phyloP scores from a whole-genome alignment of 1,284 basidiomycete genomes.

The Mycosarcoma maydis region DNA sequence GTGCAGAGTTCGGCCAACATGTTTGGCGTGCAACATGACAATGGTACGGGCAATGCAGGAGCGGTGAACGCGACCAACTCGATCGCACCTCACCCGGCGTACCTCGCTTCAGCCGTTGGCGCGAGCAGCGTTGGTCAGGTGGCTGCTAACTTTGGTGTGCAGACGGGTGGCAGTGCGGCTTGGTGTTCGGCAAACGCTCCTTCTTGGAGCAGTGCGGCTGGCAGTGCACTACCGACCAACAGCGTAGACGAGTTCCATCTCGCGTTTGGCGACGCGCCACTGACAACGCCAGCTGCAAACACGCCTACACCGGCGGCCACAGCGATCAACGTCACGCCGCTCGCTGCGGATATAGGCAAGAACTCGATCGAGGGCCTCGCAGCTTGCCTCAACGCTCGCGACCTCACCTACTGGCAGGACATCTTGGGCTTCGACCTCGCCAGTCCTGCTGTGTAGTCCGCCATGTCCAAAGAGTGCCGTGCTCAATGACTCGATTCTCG shows the following conservation, averaged over 20 bases:
- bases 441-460: constrained; percentile 8
- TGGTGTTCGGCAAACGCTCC: constrained; percentile 1
- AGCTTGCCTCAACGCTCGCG: constrained; percentile 28
- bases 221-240: neutral
- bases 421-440: constrained; percentile 37
- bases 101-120: constrained; percentile 20
- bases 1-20: neutral
- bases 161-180: neutral
- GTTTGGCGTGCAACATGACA: neutral
- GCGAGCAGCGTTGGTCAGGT: constrained; percentile 2
- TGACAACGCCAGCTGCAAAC: no score
- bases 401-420: constrained; percentile 43
- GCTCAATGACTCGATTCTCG: no score
- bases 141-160: no score
- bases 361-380: constrained; percentile 37
- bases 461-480: no score
- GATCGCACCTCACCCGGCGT: constrained; percentile 32
- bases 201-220: constrained; percentile 19
- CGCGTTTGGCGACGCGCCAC: no score
- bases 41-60: neutral
- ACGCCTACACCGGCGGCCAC: neutral
- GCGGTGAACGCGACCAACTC: constrained; percentile 1
- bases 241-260: no score
- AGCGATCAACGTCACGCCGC: constrained; percentile 18
- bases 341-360: constrained; percentile 38